These are phyloP conservation scores for Buxus sempervirens DNA, from an alignment of 164 flowering plant genomes.

Conservation along the genomic window DNA sequence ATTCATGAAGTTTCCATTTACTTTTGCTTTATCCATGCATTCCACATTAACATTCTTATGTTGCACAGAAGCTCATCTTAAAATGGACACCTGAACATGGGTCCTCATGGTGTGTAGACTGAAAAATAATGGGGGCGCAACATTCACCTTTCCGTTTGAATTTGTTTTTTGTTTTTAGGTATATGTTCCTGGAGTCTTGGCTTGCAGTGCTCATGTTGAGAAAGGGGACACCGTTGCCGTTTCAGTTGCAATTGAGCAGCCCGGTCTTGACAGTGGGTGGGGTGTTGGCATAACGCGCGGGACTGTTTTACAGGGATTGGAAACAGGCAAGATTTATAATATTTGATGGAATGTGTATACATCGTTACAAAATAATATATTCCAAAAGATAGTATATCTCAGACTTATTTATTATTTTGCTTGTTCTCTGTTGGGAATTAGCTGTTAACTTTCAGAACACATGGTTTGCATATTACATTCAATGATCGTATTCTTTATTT, in stretches of 20 bases:
- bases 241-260: slow-evolving; percentile 93
- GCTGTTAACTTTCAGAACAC: not conserved
- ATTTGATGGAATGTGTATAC: not conserved
- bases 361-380: not conserved
- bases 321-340: slow-evolving; percentile 46
- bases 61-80: too few relatives aligned
- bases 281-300: slow-evolving; percentile 85
- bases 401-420: not conserved
- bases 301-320: slow-evolving; percentile 65
- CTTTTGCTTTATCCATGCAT: too few relatives aligned
- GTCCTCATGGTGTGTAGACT: not conserved
- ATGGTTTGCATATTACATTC: not conserved
- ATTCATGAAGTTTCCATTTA: too few relatives aligned
- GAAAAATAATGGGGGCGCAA: slow-evolving; percentile 3
- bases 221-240: slow-evolving; percentile 87
- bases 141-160: not conserved
- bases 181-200: slow-evolving; percentile 95
- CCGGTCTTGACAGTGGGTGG: slow-evolving; percentile 65
- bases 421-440: not conserved
- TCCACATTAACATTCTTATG: too few relatives aligned
- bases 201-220: slow-evolving; percentile 96
- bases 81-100: too few relatives aligned
- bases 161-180: slow-evolving; percentile 40
- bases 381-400: not conserved
- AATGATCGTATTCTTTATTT: too few relatives aligned